These are phyloP conservation scores for Papiliotrema terrestris DNA, from an alignment of 1,284 basidiomycete species.

Conservation along the genomic window DNA sequence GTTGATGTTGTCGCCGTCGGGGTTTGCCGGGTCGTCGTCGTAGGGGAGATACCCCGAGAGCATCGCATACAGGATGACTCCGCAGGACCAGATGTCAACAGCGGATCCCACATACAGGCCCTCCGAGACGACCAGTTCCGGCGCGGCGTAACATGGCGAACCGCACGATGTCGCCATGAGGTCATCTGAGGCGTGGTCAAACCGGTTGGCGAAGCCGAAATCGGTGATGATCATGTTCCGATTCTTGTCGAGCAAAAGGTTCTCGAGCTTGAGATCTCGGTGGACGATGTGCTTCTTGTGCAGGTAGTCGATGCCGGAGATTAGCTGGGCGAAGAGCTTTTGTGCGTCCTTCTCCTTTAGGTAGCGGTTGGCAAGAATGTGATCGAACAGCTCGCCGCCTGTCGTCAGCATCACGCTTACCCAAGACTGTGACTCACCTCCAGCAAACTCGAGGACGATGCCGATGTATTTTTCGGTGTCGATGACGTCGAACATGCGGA, in stretches of 20 bases:
- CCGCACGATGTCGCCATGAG: slow-evolving; percentile 99
- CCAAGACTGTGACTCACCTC: slow-evolving; percentile 50
- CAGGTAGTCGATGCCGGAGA: slow-evolving; percentile 98
- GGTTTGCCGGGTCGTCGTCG: slow-evolving; percentile 97
- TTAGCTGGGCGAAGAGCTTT: slow-evolving; percentile 95
- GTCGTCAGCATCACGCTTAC: not conserved
- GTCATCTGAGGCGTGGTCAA: slow-evolving; percentile 85
- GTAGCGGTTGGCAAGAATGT: slow-evolving; percentile 97
- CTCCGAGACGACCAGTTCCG: slow-evolving; percentile 97
- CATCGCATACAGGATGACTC: slow-evolving; percentile 99
- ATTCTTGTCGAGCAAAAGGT: slow-evolving; percentile 91
- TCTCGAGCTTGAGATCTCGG: slow-evolving; percentile 98
- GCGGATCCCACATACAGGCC: slow-evolving; percentile 97
- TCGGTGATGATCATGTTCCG: slow-evolving; percentile 99
- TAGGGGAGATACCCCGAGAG: slow-evolving; percentile 99
- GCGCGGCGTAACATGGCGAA: slow-evolving; percentile 96
- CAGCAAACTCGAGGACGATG: slow-evolving; percentile 97
- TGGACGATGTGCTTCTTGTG: slow-evolving; percentile 99
- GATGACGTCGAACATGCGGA: slow-evolving; percentile 96
- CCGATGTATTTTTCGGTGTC: slow-evolving; percentile 99
- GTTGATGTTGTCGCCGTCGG: slow-evolving; percentile 99
- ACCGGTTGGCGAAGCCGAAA: slow-evolving; percentile 98
- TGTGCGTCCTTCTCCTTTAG: slow-evolving; percentile 92
- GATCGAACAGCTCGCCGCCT: slow-evolving; percentile 98
- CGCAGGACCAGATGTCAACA: slow-evolving; percentile 99